phyloP scores from a whole-genome alignment of 2,329 filamentous ascomycete genomes.

The Paecilomyces niveus region DNA sequence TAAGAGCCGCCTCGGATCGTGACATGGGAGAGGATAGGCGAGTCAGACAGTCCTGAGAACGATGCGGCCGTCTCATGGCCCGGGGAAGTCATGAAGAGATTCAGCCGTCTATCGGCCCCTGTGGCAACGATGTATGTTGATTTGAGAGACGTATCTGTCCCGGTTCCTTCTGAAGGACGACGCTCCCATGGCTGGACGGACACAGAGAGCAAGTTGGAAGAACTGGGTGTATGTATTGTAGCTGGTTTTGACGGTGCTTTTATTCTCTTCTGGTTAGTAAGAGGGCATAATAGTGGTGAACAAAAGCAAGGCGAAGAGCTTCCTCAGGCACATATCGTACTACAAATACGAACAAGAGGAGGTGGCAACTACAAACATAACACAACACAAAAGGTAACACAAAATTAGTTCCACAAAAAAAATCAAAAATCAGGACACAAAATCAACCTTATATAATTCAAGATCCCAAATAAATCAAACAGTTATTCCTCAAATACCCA shows the following conservation, averaged over 20 bases:
- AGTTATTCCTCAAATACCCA: neutral
- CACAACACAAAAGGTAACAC: too few species aligned
- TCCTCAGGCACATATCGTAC: neutral
- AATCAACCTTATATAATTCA: neutral
- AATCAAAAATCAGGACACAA: neutral
- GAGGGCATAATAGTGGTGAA: neutral
- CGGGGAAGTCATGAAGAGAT: conserved; percentile 32
- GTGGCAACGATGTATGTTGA: conserved; percentile 35
- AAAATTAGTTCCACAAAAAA: neutral
- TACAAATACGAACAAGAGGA: neutral
- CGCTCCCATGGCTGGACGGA: conserved; percentile 34
- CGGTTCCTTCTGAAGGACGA: conserved; percentile 2
- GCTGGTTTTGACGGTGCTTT: conserved; percentile 41
- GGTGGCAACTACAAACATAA: neutral
- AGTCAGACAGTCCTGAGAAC: conserved; percentile 21
- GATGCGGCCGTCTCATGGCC: conserved; percentile 16
- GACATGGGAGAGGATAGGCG: conserved; percentile 47
- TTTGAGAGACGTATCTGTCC: conserved; percentile 1
- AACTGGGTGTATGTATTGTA: conserved; percentile 37
- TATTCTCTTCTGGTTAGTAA: conserved; percentile 5
- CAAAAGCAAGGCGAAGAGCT: neutral
- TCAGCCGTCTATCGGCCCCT: conserved; percentile 42
- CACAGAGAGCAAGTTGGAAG: conserved; percentile 48
- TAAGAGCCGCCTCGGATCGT: conserved; percentile 35
- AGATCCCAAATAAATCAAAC: neutral